A percentile compares a stretch with the other conserved stretches of the same genome.
phyloP scores from a whole-genome alignment of 192 early-diverging fungal species.

The Entophlyctis luteolus region DNA sequence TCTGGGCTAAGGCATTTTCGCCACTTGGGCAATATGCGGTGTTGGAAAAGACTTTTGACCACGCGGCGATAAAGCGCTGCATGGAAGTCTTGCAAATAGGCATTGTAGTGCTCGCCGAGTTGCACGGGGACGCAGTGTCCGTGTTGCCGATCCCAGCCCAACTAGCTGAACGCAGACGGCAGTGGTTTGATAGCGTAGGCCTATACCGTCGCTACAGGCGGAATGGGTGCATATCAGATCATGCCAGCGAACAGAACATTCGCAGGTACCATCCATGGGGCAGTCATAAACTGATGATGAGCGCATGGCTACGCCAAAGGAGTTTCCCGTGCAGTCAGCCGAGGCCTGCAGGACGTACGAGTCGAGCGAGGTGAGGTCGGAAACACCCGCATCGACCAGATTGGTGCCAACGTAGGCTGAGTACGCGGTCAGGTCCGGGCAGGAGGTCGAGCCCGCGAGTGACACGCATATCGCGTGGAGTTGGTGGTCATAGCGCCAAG shows the following conservation, averaged over 20 bases:
- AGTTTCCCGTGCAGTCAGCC: background rate
- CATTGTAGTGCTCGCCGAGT: background rate
- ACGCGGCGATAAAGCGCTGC: background rate
- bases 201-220: background rate
- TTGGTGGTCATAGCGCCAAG: too few species aligned
- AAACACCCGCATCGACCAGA: background rate
- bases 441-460: too few species aligned
- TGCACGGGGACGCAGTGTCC: slow-evolving; percentile 1
- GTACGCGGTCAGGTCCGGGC: too few species aligned
- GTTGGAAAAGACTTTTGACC: slow-evolving; percentile 7
- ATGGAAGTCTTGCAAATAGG: background rate
- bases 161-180: background rate
- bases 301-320: background rate
- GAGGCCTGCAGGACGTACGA: background rate
- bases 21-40: background rate
- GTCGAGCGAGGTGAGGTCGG: background rate
- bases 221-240: background rate
- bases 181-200: background rate
- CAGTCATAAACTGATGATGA: background rate
- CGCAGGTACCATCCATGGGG: background rate
- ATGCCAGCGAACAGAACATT: background rate
- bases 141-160: background rate
- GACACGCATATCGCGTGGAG: too few species aligned
- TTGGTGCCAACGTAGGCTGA: too few species aligned
- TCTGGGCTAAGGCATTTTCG: background rate